Conservation (phyloP, 2,329 filamentous ascomycete genomes). For the Xylariaceae sp. region DNA sequence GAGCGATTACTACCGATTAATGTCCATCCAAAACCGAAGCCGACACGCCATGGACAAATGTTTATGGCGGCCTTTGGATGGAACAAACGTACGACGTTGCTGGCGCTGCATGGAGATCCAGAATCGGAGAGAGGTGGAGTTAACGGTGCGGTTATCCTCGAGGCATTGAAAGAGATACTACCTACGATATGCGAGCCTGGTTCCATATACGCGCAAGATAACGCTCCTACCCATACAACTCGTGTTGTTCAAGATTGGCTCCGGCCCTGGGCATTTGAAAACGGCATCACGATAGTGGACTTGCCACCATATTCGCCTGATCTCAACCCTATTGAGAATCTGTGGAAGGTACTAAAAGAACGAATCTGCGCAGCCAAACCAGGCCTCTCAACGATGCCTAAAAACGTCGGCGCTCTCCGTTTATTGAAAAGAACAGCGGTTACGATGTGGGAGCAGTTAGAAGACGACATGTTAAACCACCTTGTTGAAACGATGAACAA, state of each 20-base stretch:
- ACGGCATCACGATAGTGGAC: background rate
- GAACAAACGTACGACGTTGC: background rate
- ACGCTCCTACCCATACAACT: slow-evolving; percentile 1
- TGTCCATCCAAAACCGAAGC: background rate
- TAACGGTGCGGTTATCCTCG: background rate
- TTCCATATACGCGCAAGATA: background rate
- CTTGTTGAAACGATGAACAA: background rate
- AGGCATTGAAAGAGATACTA: background rate
- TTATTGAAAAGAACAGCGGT: background rate
- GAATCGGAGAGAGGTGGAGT: background rate
- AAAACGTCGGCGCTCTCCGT: background rate
- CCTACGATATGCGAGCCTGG: background rate
- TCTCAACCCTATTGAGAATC: background rate
- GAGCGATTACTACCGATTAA: background rate
- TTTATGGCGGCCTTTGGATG: background rate
- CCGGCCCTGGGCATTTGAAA: background rate
- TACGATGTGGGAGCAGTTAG: background rate
- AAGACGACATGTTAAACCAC: background rate
- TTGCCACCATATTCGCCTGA: background rate
- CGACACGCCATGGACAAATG: background rate
- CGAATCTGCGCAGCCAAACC: background rate
- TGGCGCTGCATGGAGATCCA: background rate
- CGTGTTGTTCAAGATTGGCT: background rate
- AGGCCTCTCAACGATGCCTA: background rate
- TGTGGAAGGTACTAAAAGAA: background rate